Evolutionary conservation across 2,329 filamentous ascomycete species (phyloP), one percentile per base, ranked within the genome.

Genomic region (Penicillium palitans): DNA sequence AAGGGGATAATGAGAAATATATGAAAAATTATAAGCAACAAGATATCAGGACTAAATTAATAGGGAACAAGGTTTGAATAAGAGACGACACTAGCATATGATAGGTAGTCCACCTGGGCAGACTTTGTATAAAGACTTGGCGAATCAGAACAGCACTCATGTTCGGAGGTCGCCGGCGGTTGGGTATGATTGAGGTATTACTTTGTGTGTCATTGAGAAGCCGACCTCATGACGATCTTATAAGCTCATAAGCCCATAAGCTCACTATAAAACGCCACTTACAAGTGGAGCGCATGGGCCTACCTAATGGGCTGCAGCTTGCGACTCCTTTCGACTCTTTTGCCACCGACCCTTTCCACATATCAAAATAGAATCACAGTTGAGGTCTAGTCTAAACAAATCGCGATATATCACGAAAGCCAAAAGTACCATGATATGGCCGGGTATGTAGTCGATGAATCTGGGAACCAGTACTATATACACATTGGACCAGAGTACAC

Each of bases 401-500:
- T n/a, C 6, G 33, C 6, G 24, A 2, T 19, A 27, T 29, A 40
- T 27, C 10, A 3, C 24, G n/a, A 33, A 33, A 41, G 2, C n/a
- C 39, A 17, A 42, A 24, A 31, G 9, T 21, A 19, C 12, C 7
- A 24, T 24, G 4, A 24, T 17, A 27, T 52, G 33, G 24, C 4
- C 33, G 9, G 39, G 37, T 33, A 33, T 33, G 12, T 37, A 33
- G 17, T 45, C 45, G 39, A 42, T 10, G 29, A 37, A 57, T 17
- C 41, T 17, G 13, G 12, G n/a, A 21, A 21, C 33, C n/a, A 24
- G 33, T 40, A 42, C 39, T 55, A 62, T 62, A 35, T 60, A 58
- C 53, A 50, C 48, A 57, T 27, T 35, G 52, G 54, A 50, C 46
- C 35, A 17, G 29, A 19, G 15, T 27, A 10, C 31, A n/a, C 24